Evolutionary conservation across 306 rosid species (phyloP).

Genomic region (Rubus parviflorus): DNA sequence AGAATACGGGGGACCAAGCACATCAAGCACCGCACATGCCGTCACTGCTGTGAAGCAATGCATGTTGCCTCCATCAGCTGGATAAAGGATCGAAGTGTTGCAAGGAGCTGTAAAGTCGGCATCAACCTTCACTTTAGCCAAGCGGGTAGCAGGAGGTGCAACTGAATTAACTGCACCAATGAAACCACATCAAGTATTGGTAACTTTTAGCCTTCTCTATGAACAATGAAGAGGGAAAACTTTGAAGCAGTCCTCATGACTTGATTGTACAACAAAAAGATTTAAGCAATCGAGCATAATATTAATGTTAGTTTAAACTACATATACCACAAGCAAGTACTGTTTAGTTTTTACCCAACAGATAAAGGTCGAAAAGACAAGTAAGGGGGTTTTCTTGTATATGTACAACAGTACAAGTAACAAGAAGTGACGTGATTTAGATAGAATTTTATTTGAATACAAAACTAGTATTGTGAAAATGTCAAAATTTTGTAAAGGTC

Average conservation of each 20-base stretch:
- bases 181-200: not conserved
- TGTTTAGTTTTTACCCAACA: not conserved
- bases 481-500: not conserved
- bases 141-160: slow-evolving; percentile 37
- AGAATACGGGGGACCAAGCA: slow-evolving; percentile 94
- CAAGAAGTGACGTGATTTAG: not conserved
- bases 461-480: not conserved
- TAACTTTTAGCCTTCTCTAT: not conserved
- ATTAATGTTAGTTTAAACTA: not conserved
- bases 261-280: not conserved
- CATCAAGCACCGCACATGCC: slow-evolving; percentile 88
- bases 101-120: slow-evolving; percentile 73
- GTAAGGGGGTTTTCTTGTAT: not conserved
- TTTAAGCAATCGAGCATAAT: not conserved
- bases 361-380: not conserved
- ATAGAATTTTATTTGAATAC: not conserved
- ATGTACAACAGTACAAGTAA: not conserved
- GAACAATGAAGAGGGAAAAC: not conserved
- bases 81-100: slow-evolving; percentile 73
- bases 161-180: slow-evolving; percentile 37
- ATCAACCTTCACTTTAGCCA: slow-evolving; percentile 81
- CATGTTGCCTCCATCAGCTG: slow-evolving; percentile 92
- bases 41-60: slow-evolving; percentile 95
- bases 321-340: not conserved
- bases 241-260: not conserved